phyloP scores from a whole-genome alignment of 2,329 filamentous ascomycete species.

The Ceratocystis smalleyi region DNA sequence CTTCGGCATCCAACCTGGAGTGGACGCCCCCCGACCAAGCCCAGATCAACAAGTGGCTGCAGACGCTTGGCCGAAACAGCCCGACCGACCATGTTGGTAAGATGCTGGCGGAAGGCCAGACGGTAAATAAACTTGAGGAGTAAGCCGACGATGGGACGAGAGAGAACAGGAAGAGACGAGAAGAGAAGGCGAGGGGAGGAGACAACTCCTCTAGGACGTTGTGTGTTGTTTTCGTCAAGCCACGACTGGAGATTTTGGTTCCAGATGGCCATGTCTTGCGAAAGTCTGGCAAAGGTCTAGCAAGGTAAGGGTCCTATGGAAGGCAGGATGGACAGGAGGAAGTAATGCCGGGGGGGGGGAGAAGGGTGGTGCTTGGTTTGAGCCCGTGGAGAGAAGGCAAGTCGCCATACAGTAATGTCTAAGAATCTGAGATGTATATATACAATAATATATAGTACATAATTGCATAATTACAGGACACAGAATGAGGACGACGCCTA shows the following conservation, averaged over 20 bases:
- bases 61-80: not conserved
- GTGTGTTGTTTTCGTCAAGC: not conserved
- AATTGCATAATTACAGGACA: too few relatives aligned
- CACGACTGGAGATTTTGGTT: not conserved
- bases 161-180: not conserved
- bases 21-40: slow-evolving; percentile 18
- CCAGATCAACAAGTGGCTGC: slow-evolving; percentile 21
- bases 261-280: not conserved
- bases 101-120: not conserved
- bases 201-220: not conserved
- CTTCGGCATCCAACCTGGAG: not conserved
- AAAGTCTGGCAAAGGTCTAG: too few relatives aligned
- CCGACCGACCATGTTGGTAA: not conserved
- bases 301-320: not conserved
- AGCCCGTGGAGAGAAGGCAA: not conserved
- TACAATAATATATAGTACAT: not conserved
- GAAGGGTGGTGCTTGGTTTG: not conserved
- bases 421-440: not conserved
- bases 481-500: too few relatives aligned
- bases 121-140: not conserved
- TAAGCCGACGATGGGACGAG: not conserved
- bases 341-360: not conserved
- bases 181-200: not conserved
- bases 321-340: not conserved
- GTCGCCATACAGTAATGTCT: not conserved